These are phyloP conservation scores for Colletotrichum sp. DNA, from an alignment of 2,329 filamentous ascomycete species.

Conservation along the genomic window DNA sequence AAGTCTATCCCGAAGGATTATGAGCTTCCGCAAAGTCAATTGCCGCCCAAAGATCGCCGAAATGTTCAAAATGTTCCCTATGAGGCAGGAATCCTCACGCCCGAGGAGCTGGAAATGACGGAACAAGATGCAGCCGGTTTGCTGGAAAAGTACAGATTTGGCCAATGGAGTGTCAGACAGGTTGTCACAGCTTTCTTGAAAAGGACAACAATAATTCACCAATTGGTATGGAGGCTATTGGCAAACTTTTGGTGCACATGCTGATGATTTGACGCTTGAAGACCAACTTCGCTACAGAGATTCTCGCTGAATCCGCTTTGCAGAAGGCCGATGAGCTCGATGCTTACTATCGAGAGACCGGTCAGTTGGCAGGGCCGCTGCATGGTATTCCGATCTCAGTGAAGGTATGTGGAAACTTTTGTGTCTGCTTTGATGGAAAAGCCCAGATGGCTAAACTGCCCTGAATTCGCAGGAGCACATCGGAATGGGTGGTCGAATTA, in stretches of 20 bases:
- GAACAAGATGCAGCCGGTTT: constrained; percentile 28
- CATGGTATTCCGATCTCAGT: constrained; percentile 70
- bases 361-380: constrained; percentile 62
- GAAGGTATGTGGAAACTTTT: constrained; percentile 63
- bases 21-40: constrained; percentile 54
- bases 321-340: constrained; percentile 54
- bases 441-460: background rate
- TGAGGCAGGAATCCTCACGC: constrained; percentile 63
- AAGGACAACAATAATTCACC: background rate
- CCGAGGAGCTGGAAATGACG: constrained; percentile 43
- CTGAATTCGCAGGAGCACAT: background rate
- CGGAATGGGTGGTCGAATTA: constrained; percentile 55
- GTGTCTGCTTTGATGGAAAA: background rate
- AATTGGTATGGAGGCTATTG: background rate
- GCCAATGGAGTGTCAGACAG: constrained; percentile 32
- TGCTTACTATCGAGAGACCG: constrained; percentile 47
- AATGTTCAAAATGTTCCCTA: constrained; percentile 62
- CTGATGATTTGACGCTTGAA: background rate
- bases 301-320: constrained; percentile 59
- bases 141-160: background rate
- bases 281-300: constrained; percentile 58
- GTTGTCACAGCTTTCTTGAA: constrained; percentile 28
- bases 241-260: background rate
- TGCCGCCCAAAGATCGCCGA: constrained; percentile 57
- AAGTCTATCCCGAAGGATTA: constrained; percentile 63